Base-by-base conservation (phyloP, 2,329 filamentous ascomycete species). In the Paraphaeosphaeria sporulosa region DNA sequence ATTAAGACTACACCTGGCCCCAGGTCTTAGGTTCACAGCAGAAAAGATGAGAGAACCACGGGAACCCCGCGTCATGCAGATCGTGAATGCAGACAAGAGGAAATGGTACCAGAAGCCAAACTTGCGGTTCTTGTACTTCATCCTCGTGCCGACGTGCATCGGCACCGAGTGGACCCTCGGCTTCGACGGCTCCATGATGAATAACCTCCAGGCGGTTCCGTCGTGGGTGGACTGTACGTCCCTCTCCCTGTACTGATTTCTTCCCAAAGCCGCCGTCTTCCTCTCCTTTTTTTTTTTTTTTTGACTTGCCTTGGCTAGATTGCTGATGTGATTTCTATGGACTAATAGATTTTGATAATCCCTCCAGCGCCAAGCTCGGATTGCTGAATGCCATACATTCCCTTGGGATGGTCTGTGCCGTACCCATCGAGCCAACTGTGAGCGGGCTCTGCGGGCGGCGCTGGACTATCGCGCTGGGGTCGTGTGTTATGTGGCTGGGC, bases 371-470 rank as follows among this genome's bases (percentile, higher is more conserved):
- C 6, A 44, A 17, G 25, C 51, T 54, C 9, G 51, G 51, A 1
- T 13, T 54, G 5, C 38, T 54, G 12, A 54, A 54, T 25, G 51
- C 51, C 23, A 53, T 53, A 3, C 50, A 53, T 23, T 53, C 50
- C 4, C 21, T 53, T 10, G 50, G 50, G 8, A 53, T 53, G 50
- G 50, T 43, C 15, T 43, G 42, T 36, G 50, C 50, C 8, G 50
- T 53, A 12, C 50, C 50, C 1, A 43, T 53, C 23, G 50, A 53
- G 13, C 50, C 50, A 10, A 36, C 36, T 10, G 50, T 42, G 36
- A 53, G 50, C 21, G 36, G 30, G 6, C 42, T 7, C 36, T 27
- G 19, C n/a, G 50, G 50, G 2, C 50, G 50, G 2, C 50, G 50
- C 13, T 53, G 50, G 50, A 53, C 50, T 3, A 53, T 53, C 8